Conservation (phyloP, 306 rosid species). For the Biancaea sappan region DNA sequence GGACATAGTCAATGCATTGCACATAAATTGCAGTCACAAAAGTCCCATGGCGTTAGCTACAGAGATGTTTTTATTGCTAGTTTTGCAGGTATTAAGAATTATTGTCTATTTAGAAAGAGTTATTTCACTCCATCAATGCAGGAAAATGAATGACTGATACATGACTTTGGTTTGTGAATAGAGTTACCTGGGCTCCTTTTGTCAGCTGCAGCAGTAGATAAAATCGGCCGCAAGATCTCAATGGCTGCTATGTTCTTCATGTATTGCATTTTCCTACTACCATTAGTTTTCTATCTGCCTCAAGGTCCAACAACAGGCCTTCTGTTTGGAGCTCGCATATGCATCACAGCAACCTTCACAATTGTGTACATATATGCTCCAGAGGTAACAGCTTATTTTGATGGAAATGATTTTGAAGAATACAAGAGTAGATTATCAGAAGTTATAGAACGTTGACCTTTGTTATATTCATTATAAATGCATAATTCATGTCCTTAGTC, state of each 20-base stretch:
- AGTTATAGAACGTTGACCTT: background rate
- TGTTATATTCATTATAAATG: background rate
- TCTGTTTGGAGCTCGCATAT: constrained; percentile 94
- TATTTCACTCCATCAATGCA: constrained; percentile 24
- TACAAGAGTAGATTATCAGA: background rate
- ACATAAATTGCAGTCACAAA: constrained; percentile 43
- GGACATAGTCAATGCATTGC: constrained; percentile 59
- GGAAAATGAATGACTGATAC: constrained; percentile 42
- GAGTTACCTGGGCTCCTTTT: constrained; percentile 90
- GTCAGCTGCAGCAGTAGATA: constrained; percentile 82
- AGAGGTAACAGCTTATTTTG: constrained; percentile 59
- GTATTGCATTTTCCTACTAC: constrained; percentile 79
- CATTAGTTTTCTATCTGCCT: constrained; percentile 64
- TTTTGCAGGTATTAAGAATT: constrained; percentile 74
- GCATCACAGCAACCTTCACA: constrained; percentile 88
- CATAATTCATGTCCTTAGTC: background rate
- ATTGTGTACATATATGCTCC: constrained; percentile 92
- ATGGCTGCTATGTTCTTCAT: constrained; percentile 89
- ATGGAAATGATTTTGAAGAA: constrained; percentile 20
- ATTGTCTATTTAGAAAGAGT: too few relatives aligned
- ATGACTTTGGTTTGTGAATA: constrained; percentile 46
- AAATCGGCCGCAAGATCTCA: constrained; percentile 82
- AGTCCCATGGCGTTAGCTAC: constrained; percentile 58
- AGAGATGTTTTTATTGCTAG: constrained; percentile 76
- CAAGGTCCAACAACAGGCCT: constrained; percentile 69